Evolutionary conservation across 2,329 filamentous ascomycete species (phyloP).

Genomic region (Neofusicoccum laricinum): DNA sequence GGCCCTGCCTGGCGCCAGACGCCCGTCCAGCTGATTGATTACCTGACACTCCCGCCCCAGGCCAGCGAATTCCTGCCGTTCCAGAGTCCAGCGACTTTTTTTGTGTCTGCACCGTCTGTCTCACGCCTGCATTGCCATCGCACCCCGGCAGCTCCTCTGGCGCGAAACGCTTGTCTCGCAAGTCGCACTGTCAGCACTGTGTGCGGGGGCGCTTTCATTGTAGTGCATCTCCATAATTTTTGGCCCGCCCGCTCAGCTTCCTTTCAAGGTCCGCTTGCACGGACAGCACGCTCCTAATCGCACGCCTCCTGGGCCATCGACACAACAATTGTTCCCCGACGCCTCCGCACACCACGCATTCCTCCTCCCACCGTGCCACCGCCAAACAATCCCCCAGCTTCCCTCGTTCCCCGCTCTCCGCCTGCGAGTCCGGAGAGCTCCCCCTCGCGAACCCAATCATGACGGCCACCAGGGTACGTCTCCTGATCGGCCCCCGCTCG

Average conservation of each 20-base stretch:
- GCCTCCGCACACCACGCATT: neutral
- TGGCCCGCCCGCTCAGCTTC: conserved; percentile 15
- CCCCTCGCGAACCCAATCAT: conserved; percentile 21
- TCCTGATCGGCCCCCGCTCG: conserved; percentile 17
- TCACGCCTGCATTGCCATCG: conserved; percentile 6
- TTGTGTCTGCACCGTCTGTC: neutral
- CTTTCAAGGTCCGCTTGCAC: conserved; percentile 16
- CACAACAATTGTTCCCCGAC: conserved; percentile 12
- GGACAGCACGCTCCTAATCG: conserved; percentile 14
- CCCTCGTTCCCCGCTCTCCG: neutral
- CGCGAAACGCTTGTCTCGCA: neutral
- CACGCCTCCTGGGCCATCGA: conserved; percentile 10
- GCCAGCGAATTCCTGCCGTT: neutral
- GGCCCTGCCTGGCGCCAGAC: conserved; percentile 12
- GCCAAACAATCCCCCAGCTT: neutral
- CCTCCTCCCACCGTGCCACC: neutral
- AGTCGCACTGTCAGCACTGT: conserved; percentile 12
- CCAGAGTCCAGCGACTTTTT: neutral
- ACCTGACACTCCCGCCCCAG: conserved; percentile 2
- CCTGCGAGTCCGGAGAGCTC: neutral
- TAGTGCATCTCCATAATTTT: conserved; percentile 18
- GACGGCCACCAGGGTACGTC: conserved; percentile 38
- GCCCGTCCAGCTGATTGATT: conserved; percentile 15
- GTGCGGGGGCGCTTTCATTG: conserved; percentile 18
- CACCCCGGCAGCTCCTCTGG: neutral